Conservation (phyloP, 2,329 filamentous ascomycete genomes). For the Fusarium sp. region DNA sequence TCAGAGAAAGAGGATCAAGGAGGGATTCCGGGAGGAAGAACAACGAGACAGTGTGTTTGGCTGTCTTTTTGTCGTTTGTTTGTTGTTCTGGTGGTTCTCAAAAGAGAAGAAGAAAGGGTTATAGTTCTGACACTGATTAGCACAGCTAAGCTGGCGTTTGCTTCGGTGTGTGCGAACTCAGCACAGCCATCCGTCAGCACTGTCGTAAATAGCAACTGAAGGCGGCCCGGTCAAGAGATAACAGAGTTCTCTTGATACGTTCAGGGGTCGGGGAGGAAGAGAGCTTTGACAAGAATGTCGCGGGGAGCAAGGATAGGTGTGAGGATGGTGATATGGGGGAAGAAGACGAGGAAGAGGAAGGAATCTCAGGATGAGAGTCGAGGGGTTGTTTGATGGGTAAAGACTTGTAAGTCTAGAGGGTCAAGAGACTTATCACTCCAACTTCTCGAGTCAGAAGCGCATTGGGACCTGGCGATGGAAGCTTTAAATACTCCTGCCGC, state of each 20-base stretch:
- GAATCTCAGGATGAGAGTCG: constrained; percentile 31
- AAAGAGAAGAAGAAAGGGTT: constrained; percentile 39
- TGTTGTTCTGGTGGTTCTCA: constrained; percentile 36
- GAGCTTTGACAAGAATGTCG: constrained; percentile 34
- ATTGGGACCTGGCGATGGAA: constrained; percentile 48
- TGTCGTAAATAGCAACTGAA: constrained; percentile 51
- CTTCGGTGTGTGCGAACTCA: constrained; percentile 47
- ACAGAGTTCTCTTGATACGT: constrained; percentile 49
- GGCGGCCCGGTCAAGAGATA: constrained; percentile 47
- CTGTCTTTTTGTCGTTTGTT: constrained; percentile 21
- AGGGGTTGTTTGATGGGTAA: constrained; percentile 24
- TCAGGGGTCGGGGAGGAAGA: constrained; percentile 33
- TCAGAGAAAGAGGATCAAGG: constrained; percentile 10
- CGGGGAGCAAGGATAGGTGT: constrained; percentile 16
- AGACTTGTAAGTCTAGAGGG: constrained; percentile 20
- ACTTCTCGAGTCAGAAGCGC: constrained; percentile 28
- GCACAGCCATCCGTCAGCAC: constrained; percentile 51
- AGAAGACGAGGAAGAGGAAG: constrained; percentile 21
- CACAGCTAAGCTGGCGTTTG: constrained; percentile 44
- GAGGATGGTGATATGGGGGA: constrained; percentile 26
- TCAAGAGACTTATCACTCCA: constrained; percentile 45
- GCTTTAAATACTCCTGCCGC: constrained; percentile 48
- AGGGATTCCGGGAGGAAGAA: constrained; percentile 21
- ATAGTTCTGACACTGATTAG: constrained; percentile 49
- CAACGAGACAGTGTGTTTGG: constrained; percentile 26